Evolutionary conservation across 176 grass and related monocot species (phyloP), one percentile per base, ranked within the genome.

Genomic region (Otatea glauca): DNA sequence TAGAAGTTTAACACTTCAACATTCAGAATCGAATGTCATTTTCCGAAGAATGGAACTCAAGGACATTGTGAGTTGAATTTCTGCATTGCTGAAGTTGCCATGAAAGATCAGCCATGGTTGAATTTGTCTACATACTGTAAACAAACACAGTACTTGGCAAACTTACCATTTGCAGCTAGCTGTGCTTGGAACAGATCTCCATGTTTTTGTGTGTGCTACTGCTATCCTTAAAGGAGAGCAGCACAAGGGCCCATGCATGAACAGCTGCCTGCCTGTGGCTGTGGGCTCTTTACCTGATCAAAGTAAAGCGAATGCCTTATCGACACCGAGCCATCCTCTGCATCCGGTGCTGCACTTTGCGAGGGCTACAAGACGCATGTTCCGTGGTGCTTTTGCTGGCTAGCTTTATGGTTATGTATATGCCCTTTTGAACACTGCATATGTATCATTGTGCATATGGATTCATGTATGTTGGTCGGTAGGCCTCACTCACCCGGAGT

Each of bases 351-450:
- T 6, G 56, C 72, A 29, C 84, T 83, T 83, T 79, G 80, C 50
- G 61, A 84, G 75, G 80, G 80, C 85, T 87, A 79, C 74, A 87
- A 80, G 75, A 84, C 62, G 85, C 84, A 75, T 84, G 84, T 75
- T 75, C 50, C 80, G 18, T 87, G 85, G 24, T 37, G 85, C 81
- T 80, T 91, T 87, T 76, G 80, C 79, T 83, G 35, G 9, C 27
- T 66, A 61, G 63, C 87, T 83, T 85, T 83, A 27, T 56, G 64
- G 15, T 16, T 75, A 25, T 70, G 48, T 68, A 50, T 75, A 44
- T 68, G 27, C 4, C 44, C 82, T 80, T 84, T 70, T 80, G 75
- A 84, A 76, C 62, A 70, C 75, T 70, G 69, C 75, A 24, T 63
- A 12, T 68, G 61, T 24, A 87, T 87, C 60, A 75, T 87, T 69